These are phyloP conservation scores for Colletotrichum salicis DNA, from an alignment of 2,329 filamentous ascomycete species.

Conservation along the genomic window DNA sequence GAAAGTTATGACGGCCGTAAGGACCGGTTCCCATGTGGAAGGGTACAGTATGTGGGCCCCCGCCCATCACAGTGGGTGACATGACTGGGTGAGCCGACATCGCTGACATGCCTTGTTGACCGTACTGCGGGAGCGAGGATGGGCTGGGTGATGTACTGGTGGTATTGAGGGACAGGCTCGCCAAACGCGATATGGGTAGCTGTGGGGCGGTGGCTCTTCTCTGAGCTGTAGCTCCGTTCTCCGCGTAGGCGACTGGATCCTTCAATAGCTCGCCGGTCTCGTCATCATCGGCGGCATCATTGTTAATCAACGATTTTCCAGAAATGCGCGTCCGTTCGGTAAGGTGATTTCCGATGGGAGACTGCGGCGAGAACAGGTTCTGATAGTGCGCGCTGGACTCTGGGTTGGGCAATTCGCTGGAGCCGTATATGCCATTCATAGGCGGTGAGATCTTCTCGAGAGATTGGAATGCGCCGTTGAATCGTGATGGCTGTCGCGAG, in stretches of 20 bases:
- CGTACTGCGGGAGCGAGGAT: slow-evolving; percentile 63
- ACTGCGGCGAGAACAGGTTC: slow-evolving; percentile 77
- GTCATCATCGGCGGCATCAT: slow-evolving; percentile 72
- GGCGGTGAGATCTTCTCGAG: slow-evolving; percentile 72
- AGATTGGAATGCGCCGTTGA: slow-evolving; percentile 68
- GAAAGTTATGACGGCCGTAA: slow-evolving; percentile 69
- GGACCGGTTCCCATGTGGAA: slow-evolving; percentile 47
- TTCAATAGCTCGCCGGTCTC: slow-evolving; percentile 79
- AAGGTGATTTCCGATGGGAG: slow-evolving; percentile 77
- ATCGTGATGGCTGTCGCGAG: slow-evolving; percentile 67
- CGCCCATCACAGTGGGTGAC: slow-evolving; percentile 66
- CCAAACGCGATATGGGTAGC: slow-evolving; percentile 75
- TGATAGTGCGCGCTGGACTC: slow-evolving; percentile 66
- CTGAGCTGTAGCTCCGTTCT: slow-evolving; percentile 66
- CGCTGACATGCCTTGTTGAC: slow-evolving; percentile 41
- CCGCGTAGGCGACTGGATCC: slow-evolving; percentile 78
- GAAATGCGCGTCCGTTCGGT: slow-evolving; percentile 68
- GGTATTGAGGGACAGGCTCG: slow-evolving; percentile 77
- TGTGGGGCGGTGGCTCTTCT: slow-evolving; percentile 79
- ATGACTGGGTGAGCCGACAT: slow-evolving; percentile 60
- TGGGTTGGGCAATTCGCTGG: slow-evolving; percentile 68
- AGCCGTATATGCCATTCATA: slow-evolving; percentile 61
- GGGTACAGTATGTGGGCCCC: slow-evolving; percentile 43
- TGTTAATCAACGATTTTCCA: slow-evolving; percentile 78
- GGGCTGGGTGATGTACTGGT: slow-evolving; percentile 64